phyloP scores from a whole-genome alignment of 345 rosid genomes.

The Noccaea bulbosa region DNA sequence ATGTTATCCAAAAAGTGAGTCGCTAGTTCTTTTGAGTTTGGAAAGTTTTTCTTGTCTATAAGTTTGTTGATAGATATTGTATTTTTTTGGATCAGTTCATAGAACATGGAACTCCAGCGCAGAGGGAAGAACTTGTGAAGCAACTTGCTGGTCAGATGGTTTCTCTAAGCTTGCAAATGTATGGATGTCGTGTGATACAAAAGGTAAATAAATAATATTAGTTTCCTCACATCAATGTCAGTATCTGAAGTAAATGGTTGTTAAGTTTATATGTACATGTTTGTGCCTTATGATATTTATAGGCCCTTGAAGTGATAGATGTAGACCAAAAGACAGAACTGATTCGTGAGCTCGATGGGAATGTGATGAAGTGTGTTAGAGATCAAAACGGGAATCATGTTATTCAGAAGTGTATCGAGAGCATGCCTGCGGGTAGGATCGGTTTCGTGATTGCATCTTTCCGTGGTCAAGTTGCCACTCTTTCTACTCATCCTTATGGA shows the following conservation, averaged over 20 bases:
- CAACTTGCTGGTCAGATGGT: conserved; percentile 88
- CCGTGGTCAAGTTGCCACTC: conserved; percentile 77
- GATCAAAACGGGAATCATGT: conserved; percentile 99
- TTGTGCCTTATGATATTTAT: conserved; percentile 31
- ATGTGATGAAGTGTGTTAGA: conserved; percentile 87
- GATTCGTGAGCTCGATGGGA: conserved; percentile 86
- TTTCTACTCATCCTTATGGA: conserved; percentile 96
- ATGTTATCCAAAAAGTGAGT: conserved; percentile 93
- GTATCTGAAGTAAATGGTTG: conserved; percentile 9
- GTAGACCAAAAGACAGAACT: conserved; percentile 79
- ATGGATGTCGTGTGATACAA: conserved; percentile 98
- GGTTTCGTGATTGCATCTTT: conserved; percentile 85
- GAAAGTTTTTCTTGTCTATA: conserved; percentile 1
- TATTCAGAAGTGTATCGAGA: conserved; percentile 93
- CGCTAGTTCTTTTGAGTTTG: background rate
- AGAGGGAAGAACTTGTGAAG: conserved; percentile 87
- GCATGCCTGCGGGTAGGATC: conserved; percentile 74
- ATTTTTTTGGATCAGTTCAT: conserved; percentile 62
- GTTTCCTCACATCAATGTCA: conserved; percentile 4
- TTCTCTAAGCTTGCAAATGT: conserved; percentile 95
- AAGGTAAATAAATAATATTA: conserved; percentile 56
- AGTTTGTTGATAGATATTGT: conserved; percentile 25
- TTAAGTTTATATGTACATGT: conserved; percentile 12
- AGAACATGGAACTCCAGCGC: conserved; percentile 85
- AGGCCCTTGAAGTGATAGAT: conserved; percentile 99